Evolutionary conservation across 2,329 filamentous ascomycete genomes (phyloP).

Genomic region (Pseudocercospora eumusae): DNA sequence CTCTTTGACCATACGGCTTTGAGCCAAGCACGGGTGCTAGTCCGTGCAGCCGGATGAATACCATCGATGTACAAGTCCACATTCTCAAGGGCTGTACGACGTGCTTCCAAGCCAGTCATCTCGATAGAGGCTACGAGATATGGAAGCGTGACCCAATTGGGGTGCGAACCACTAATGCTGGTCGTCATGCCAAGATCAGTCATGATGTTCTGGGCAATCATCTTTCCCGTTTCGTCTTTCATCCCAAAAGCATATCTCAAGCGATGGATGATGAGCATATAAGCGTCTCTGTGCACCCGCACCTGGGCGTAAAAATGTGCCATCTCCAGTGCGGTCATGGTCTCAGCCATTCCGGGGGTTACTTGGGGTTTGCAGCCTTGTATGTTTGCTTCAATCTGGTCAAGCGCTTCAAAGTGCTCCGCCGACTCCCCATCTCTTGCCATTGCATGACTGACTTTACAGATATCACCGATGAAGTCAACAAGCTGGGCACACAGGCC

Average conservation of each 20-base stretch:
- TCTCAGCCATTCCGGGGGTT: not conserved
- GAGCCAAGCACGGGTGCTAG: not conserved
- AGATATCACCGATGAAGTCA: not conserved
- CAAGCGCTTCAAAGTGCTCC: not conserved
- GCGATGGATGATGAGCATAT: constrained; percentile 11
- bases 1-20: not conserved
- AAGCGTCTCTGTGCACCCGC: constrained; percentile 2
- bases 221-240: constrained; percentile 8
- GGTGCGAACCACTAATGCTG: not conserved
- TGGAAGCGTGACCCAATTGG: constrained; percentile 8
- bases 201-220: constrained; percentile 4
- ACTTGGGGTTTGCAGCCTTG: not conserved
- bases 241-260: constrained; percentile 10
- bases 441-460: not conserved
- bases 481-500: not conserved
- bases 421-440: not conserved
- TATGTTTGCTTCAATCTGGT: not conserved
- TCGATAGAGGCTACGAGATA: constrained; percentile 12
- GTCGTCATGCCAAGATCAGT: constrained; percentile 12
- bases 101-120: not conserved
- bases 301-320: constrained; percentile 3
- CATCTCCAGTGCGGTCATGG: not conserved
- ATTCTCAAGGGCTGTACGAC: not conserved
- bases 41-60: not conserved
- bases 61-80: constrained; percentile 8